Conservation (phyloP, 768 basidiomycete genomes). For the Leccinum arenicola region DNA sequence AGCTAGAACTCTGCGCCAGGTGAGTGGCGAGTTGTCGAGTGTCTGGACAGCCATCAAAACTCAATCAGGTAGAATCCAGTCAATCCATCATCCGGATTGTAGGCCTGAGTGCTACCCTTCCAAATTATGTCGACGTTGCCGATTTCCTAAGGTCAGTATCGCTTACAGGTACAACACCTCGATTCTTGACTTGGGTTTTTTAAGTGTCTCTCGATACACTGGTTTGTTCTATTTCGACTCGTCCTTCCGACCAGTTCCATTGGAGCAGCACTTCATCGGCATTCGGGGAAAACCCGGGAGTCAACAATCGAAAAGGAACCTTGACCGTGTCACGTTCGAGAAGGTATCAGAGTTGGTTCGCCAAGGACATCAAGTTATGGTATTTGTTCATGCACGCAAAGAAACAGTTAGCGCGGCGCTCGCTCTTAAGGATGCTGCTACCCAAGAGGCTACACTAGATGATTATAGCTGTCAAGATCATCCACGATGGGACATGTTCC, state of each 20-base stretch:
- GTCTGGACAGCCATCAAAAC: neutral
- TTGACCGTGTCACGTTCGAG: slow-evolving; percentile 85
- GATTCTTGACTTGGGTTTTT: slow-evolving; percentile 2
- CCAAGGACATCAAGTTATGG: slow-evolving; percentile 99
- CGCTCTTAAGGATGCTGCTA: slow-evolving; percentile 73
- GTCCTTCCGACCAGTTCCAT: slow-evolving; percentile 92
- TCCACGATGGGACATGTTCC: slow-evolving; percentile 73
- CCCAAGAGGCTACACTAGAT: slow-evolving; percentile 65
- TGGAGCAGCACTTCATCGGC: slow-evolving; percentile 97
- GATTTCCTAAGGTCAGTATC: slow-evolving; percentile 79
- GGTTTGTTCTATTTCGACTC: slow-evolving; percentile 98
- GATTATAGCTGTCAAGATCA: slow-evolving; percentile 83
- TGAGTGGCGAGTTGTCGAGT: slow-evolving; percentile 22
- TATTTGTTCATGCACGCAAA: slow-evolving; percentile 97
- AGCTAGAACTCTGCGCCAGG: slow-evolving; percentile 90
- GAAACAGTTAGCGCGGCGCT: slow-evolving; percentile 94
- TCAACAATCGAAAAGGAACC: slow-evolving; percentile 68
- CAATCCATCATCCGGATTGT: slow-evolving; percentile 96
- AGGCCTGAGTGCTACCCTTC: slow-evolving; percentile 92
- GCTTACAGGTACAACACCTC: neutral
- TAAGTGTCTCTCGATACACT: slow-evolving; percentile 77
- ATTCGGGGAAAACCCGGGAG: slow-evolving; percentile 86
- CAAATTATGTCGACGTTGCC: slow-evolving; percentile 95
- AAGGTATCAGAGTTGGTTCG: slow-evolving; percentile 86
- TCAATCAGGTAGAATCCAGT: slow-evolving; percentile 82